Base-by-base conservation (phyloP, 352 stramenopile species). In the Phytophthora quininea region DNA sequence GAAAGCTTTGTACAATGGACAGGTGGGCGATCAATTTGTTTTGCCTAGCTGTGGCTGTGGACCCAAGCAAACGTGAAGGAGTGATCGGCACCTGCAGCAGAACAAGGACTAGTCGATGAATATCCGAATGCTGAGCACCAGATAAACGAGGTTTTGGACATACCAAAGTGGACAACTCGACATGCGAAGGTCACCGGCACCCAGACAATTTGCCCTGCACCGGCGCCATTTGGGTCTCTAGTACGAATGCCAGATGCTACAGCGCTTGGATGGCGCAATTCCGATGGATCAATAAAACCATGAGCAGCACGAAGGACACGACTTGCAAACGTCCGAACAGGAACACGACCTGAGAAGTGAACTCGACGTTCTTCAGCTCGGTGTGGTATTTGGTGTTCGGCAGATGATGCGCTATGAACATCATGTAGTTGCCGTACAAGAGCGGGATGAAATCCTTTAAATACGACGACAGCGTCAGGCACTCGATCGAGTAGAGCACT, bases 331-430 rank as follows among this genome's bases (percentile, higher is more conserved):
- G 14, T 0, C 60, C 57, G 60, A 77, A 78, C 1, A 77, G 9
- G 5, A 71, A 67, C 2, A 75, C 52, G 10, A 68, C 60, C 2
- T 12, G 35, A 0, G 64, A 37, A 0, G 45, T 66, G 10, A 57
- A 50, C 0, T 46, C 10, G 1, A 79, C 38, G n/a, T 58, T 64
- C 31, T 58, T 43, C n/a, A 78, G 33, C 27, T 82, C 73, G 15
- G 68, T 69, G 54, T 85, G 77, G 32, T 79, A 85, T 8, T 62
- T 24, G 8, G 58, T 62, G 53, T 76, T 80, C 10, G 67, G 65
- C 1, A 80, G 19, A 24, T 24, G 55, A 1, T 68, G 24, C 11
- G 73, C 47, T 57, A 81, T 53, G 8, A 65, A 14, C 14, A 62
- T 3, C 45, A 71, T 63, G 27, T 64, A 82, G 7, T 32, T 58